Evolutionary conservation across 73 alveolate genomes (phyloP), one percentile per base, ranked within the genome.

Genomic region (Symbiodinium pilosum): DNA sequence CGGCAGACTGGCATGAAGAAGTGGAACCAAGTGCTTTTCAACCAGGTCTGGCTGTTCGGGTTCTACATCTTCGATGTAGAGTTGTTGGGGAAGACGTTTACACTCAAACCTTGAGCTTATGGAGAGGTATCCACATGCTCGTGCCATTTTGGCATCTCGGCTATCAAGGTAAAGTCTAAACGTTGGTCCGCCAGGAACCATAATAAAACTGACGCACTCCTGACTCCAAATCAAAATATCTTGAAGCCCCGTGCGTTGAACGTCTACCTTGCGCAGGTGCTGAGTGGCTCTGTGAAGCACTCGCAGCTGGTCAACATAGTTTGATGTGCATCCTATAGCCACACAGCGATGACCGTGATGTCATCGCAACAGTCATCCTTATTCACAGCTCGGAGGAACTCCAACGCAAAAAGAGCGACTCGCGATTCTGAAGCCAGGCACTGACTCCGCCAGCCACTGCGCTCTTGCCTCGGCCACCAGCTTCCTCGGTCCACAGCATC

Each of bases 321-420:
- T n/a, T n/a, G n/a, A 47, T 47, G 59, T 9, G 14, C 59, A 9
- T 47, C 59, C 51, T 42, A 56, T n/a, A 91, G 96, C 96, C 96
- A 91, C 36, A 91, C 96, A 40, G 96, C 96, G 32, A 91, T 91
- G 81, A 91, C 87, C 24, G 96, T 68, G 87, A 91, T 91, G 75
- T 91, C 96, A 43, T 91, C 96, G 77, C 96, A 91, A 56, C 88
- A 91, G 87, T 91, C 96, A 30, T 91, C 96, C 95, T 88, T 28
- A 38, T 21, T 41, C 20, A 16, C 14, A 52, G 69, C 47, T 21
- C 18, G 24, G 28, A 16, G 26, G 11, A 26, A n/a, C 32, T 30
- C 4, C 20, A n/a, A 8, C 26, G 20, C 73, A 54, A n/a, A 54
- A 24, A 24, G 73, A 5, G 30, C 71, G n/a, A 7, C 73, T 24